Evolutionary conservation across 169 alveolate genomes (phyloP).

Genomic region (Plasmodium sp.): DNA sequence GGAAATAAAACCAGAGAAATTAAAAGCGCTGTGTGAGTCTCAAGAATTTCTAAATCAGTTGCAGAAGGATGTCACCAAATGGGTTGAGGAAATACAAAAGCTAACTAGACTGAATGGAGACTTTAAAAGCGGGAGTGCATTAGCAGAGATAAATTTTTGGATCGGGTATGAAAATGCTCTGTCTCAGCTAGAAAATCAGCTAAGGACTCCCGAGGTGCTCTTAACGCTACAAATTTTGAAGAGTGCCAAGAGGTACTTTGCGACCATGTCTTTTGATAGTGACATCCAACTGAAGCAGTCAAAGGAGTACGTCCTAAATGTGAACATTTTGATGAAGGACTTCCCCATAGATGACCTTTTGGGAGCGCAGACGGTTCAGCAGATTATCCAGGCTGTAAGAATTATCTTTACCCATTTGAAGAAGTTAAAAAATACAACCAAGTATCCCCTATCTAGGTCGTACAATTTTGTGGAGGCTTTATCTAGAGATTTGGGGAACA

Average conservation of each 20-base stretch:
- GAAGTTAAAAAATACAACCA: conserved; percentile 90
- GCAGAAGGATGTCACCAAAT: conserved; percentile 84
- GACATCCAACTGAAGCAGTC: conserved; percentile 95
- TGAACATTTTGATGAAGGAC: conserved; percentile 94
- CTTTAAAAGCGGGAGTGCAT: conserved; percentile 83
- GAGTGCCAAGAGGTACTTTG: conserved; percentile 91
- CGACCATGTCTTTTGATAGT: conserved; percentile 94
- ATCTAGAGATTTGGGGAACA: conserved; percentile 89
- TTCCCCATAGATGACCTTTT: conserved; percentile 95
- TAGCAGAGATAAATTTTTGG: conserved; percentile 92
- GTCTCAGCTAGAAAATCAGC: conserved; percentile 85
- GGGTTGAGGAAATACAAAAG: conserved; percentile 88
- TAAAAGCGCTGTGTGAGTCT: conserved; percentile 67
- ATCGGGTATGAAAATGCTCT: conserved; percentile 90
- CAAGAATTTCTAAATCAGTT: conserved; percentile 77
- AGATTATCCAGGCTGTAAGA: conserved; percentile 90
- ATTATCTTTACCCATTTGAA: conserved; percentile 93
- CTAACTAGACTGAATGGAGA: conserved; percentile 84
- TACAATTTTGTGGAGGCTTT: conserved; percentile 93
- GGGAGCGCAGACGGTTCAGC: conserved; percentile 92
- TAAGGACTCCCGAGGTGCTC: conserved; percentile 91
- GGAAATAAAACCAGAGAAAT: conserved; percentile 20
- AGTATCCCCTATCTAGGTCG: conserved; percentile 92
- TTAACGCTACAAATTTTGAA: conserved; percentile 91
- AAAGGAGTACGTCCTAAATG: conserved; percentile 91